A percentile compares a stretch with the other conserved stretches of the same genome.
Conservation (phyloP, 306 rosid species). For the Malus fusca region DNA sequence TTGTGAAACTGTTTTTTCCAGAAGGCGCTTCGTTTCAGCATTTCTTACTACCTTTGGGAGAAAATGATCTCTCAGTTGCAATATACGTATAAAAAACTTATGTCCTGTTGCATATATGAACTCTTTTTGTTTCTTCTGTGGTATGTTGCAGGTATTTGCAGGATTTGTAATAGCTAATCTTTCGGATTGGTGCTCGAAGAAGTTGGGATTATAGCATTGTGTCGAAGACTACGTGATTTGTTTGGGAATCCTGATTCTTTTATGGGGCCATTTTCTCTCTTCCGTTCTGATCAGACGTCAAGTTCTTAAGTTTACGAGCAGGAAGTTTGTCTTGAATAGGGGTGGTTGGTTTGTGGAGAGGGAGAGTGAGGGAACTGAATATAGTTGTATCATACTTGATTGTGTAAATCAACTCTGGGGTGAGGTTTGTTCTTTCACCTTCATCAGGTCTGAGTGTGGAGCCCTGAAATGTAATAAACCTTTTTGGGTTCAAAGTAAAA, state of each 20-base stretch:
- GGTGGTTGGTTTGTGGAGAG: slow-evolving; percentile 18
- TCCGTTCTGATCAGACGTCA: slow-evolving; percentile 12
- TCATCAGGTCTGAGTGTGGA: slow-evolving; percentile 23
- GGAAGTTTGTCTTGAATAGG: background rate
- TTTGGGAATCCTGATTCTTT: slow-evolving; percentile 37
- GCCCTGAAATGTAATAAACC: slow-evolving; percentile 28
- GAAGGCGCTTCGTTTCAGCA: background rate
- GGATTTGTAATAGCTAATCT: slow-evolving; percentile 94
- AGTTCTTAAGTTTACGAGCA: slow-evolving; percentile 9
- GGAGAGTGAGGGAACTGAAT: slow-evolving; percentile 3
- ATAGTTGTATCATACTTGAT: slow-evolving; percentile 14
- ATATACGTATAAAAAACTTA: background rate
- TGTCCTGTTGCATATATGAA: background rate
- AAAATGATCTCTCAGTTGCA: background rate
- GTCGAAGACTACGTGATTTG: background rate
- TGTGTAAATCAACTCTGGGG: slow-evolving; percentile 36
- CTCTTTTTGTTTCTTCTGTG: slow-evolving; percentile 10
- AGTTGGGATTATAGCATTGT: slow-evolving; percentile 54
- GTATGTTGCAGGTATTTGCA: slow-evolving; percentile 71
- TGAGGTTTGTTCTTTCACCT: slow-evolving; percentile 14
- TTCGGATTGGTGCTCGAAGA: slow-evolving; percentile 60
- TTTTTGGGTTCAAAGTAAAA: slow-evolving; percentile 1
- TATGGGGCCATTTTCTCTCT: slow-evolving; percentile 9
- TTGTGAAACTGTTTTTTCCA: background rate
- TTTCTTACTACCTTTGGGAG: background rate